phyloP scores from a whole-genome alignment of 78 protist species.

The Bigelowiella natans region DNA sequence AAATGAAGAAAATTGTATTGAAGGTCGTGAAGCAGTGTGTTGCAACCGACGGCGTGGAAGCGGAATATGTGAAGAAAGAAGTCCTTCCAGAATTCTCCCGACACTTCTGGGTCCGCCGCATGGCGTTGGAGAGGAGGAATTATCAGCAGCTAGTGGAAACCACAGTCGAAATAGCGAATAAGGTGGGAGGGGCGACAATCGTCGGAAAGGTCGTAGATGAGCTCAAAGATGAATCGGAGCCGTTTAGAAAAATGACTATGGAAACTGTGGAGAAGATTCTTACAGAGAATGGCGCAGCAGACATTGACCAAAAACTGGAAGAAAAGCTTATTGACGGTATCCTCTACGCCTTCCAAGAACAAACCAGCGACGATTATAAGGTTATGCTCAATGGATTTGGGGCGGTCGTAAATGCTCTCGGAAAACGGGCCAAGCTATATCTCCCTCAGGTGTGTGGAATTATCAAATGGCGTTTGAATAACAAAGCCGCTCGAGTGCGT shows the following conservation, averaged over 20 bases:
- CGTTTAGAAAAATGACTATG: conserved; percentile 83
- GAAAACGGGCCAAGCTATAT: conserved; percentile 75
- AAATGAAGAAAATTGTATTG: conserved; percentile 94
- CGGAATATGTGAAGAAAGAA: conserved; percentile 66
- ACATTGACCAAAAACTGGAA: conserved; percentile 73
- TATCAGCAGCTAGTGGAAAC: conserved; percentile 60
- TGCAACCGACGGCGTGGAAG: conserved; percentile 76
- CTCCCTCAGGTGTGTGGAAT: conserved; percentile 76
- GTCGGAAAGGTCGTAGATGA: conserved; percentile 68
- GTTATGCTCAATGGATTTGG: conserved; percentile 61
- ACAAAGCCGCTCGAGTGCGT: conserved; percentile 65
- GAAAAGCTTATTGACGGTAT: conserved; percentile 83
- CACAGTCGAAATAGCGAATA: conserved; percentile 86
- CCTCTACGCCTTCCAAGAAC: conserved; percentile 79
- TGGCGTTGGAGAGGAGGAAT: conserved; percentile 80
- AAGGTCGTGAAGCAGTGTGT: conserved; percentile 90
- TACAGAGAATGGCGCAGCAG: conserved; percentile 78
- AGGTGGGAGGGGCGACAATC: conserved; percentile 74
- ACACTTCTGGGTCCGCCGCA: conserved; percentile 86
- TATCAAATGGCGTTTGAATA: conserved; percentile 84
- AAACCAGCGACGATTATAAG: background rate
- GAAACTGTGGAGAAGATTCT: conserved; percentile 67
- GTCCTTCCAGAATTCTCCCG: conserved; percentile 73
- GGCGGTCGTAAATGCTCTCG: conserved; percentile 72
- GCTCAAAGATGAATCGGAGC: conserved; percentile 84